Percentiles rank a stretch among this genome's conserved stretches.
Conservation (phyloP, 2,329 filamentous ascomycete species). For the Lizonia empirigonia region DNA sequence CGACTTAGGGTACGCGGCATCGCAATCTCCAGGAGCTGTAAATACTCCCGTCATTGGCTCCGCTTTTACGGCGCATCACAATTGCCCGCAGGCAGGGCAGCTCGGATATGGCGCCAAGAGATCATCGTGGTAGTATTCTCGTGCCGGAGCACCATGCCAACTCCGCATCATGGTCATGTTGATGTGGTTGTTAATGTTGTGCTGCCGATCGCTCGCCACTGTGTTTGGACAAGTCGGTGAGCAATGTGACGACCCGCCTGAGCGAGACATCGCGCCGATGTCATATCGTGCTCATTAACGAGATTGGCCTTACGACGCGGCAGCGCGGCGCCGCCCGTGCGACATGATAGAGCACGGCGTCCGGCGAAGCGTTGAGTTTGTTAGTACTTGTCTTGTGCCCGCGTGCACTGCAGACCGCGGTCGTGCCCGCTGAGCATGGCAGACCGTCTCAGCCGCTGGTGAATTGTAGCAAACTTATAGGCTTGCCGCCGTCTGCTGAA, state of each 20-base stretch:
- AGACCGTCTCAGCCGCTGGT: slow-evolving; percentile 3
- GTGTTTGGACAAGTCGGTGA: slow-evolving; percentile 1
- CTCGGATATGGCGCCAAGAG: slow-evolving; percentile 13
- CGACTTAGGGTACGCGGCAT: slow-evolving; percentile 14
- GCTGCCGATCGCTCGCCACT: slow-evolving; percentile 4
- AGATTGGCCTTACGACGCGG: slow-evolving; percentile 18
- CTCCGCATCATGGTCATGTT: slow-evolving; percentile 7
- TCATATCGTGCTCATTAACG: not conserved
- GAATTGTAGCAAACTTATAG: slow-evolving; percentile 9
- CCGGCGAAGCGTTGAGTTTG: slow-evolving; percentile 1
- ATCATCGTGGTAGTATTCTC: slow-evolving; percentile 5
- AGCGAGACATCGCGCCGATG: slow-evolving; percentile 4
- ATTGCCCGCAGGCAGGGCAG: too few relatives aligned
- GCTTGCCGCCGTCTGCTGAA: slow-evolving; percentile 3
- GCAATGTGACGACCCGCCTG: not conserved
- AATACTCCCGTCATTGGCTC: slow-evolving; percentile 11
- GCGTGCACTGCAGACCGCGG: slow-evolving; percentile 4
- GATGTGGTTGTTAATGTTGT: slow-evolving; percentile 2
- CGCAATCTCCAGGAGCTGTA: slow-evolving; percentile 15
- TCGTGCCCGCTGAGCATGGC: slow-evolving; percentile 3
- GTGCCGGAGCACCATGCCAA: slow-evolving; percentile 14
- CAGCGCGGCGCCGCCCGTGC: slow-evolving; percentile 16
- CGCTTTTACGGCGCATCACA: slow-evolving; percentile 17
- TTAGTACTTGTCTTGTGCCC: slow-evolving; percentile 1
- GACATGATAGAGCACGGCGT: slow-evolving; percentile 3